phyloP scores from a whole-genome alignment of 2,329 filamentous ascomycete species.

The Zasmidium angulare region DNA sequence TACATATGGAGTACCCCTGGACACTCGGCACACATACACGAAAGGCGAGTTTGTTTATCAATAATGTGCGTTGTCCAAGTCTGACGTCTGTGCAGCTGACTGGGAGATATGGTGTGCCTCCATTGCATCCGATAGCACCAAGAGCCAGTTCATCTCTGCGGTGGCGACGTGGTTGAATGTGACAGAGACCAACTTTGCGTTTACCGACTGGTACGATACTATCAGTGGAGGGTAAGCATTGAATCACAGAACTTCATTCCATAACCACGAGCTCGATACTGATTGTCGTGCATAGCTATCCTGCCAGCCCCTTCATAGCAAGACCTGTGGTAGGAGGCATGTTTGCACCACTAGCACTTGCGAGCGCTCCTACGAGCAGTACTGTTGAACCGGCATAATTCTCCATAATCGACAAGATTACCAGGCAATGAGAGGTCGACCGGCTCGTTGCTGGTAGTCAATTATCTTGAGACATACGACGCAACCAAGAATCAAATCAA shows the following conservation, averaged over 20 bases:
- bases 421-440: no score
- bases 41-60: no score
- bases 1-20: constrained; percentile 43
- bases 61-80: no score
- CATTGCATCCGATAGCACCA: constrained; percentile 42
- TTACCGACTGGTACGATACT: constrained; percentile 56
- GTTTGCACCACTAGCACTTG: constrained; percentile 49
- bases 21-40: not conserved
- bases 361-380: constrained; percentile 29
- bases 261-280: no score
- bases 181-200: constrained; percentile 49
- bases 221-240: no score
- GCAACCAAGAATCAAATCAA: no score
- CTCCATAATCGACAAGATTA: no score
- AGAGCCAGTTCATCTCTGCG: constrained; percentile 47
- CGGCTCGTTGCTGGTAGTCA: constrained; percentile 66
- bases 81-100: no score
- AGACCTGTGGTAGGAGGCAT: constrained; percentile 54
- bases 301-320: constrained; percentile 52
- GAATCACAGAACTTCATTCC: no score
- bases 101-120: constrained; percentile 56
- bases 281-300: no score
- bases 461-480: constrained; percentile 48
- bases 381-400: no score
- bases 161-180: constrained; percentile 51